Percentiles rank a stretch among this genome's conserved stretches.
phyloP scores from a whole-genome alignment of 2,329 filamentous ascomycete species.

The Aspergillus felis region DNA sequence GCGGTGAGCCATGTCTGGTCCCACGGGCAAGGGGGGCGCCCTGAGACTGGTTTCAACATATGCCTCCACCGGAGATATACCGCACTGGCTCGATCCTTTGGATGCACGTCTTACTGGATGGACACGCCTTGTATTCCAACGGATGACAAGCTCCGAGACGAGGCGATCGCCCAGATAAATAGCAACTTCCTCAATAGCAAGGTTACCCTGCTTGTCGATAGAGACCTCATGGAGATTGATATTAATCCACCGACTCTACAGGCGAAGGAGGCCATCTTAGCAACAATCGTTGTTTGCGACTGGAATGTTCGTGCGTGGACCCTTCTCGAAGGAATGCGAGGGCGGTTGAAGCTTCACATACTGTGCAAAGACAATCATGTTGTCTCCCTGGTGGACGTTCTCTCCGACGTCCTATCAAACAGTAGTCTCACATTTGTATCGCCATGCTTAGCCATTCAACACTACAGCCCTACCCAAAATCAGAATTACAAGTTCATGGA shows the following conservation, averaged over 20 bases:
- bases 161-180: constrained; percentile 23
- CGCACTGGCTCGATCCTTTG: constrained; percentile 11
- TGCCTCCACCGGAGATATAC: constrained; percentile 23
- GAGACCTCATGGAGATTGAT: constrained; percentile 23
- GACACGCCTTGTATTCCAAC: constrained; percentile 27
- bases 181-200: constrained; percentile 17
- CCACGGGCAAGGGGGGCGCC: constrained; percentile 22
- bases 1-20: constrained; percentile 24
- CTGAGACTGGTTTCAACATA: constrained; percentile 19
- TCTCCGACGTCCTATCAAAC: not conserved
- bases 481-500: too few species aligned
- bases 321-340: constrained; percentile 19
- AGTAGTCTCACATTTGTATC: constrained; percentile 3
- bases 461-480: constrained; percentile 1
- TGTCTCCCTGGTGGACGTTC: constrained; percentile 2
- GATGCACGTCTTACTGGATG: constrained; percentile 29
- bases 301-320: constrained; percentile 27
- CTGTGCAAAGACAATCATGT: constrained; percentile 12
- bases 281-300: constrained; percentile 19
- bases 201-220: constrained; percentile 19
- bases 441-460: constrained; percentile 4
- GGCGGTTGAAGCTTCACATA: constrained; percentile 7
- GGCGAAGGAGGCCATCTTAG: constrained; percentile 13
- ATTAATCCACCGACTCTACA: constrained; percentile 10
- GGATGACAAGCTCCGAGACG: constrained; percentile 16